Evolutionary conservation across 495 filamentous ascomycete genomes (phyloP).

Genomic region (Schizothecium vesticola): DNA sequence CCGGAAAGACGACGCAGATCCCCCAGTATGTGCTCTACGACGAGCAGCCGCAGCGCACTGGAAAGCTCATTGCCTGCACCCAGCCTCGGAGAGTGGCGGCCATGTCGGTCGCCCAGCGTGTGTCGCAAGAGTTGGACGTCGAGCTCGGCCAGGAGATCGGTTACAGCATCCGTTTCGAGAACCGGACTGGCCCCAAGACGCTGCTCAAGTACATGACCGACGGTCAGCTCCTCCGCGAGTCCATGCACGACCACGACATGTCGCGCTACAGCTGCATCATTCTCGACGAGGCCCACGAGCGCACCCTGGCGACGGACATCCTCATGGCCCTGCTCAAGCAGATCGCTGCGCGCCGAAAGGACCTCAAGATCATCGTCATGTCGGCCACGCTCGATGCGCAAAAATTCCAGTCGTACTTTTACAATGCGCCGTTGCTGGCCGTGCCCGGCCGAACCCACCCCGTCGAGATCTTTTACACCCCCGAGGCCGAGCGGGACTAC

Average conservation of each 20-base stretch:
- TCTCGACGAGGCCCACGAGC: slow-evolving; percentile 95
- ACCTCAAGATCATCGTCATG: slow-evolving; percentile 98
- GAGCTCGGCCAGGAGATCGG: slow-evolving; percentile 91
- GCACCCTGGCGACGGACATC: slow-evolving; percentile 91
- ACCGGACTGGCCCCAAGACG: slow-evolving; percentile 85
- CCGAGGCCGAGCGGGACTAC: slow-evolving; percentile 93
- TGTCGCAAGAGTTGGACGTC: slow-evolving; percentile 95
- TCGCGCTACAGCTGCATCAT: slow-evolving; percentile 95
- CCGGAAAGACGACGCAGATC: slow-evolving; percentile 98
- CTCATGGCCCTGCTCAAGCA: slow-evolving; percentile 93
- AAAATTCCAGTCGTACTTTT: slow-evolving; percentile 99
- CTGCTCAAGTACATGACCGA: slow-evolving; percentile 99
- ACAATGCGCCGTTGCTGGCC: slow-evolving; percentile 83
- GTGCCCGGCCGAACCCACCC: slow-evolving; percentile 95
- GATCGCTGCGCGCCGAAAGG: slow-evolving; percentile 68
- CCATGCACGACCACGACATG: slow-evolving; percentile 93
- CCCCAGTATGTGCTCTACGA: slow-evolving; percentile 97
- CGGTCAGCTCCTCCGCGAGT: slow-evolving; percentile 96
- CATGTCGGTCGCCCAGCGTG: slow-evolving; percentile 98
- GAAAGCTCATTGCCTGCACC: slow-evolving; percentile 92
- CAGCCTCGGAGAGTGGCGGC: slow-evolving; percentile 97
- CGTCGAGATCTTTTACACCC: slow-evolving; percentile 98
- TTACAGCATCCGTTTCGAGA: slow-evolving; percentile 98
- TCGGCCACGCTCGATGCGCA: slow-evolving; percentile 94
- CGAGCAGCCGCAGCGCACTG: slow-evolving; percentile 78